A percentile compares a stretch with the other conserved stretches of the same genome.
phyloP scores from a whole-genome alignment of 306 rosid genomes.

The Vigna mungo region DNA sequence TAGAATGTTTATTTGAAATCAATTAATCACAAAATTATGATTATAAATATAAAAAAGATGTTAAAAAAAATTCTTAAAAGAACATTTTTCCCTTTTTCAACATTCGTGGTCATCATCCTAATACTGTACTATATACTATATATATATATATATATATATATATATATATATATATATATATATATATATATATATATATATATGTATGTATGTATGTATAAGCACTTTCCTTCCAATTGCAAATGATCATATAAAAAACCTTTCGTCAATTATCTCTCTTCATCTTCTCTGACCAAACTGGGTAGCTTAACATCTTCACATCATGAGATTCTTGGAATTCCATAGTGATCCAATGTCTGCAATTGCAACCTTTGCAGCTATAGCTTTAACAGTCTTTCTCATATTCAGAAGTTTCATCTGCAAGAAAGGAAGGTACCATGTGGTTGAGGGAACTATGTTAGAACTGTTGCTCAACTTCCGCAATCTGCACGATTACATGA shows the following conservation, averaged over 20 bases:
- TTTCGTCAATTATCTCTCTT: not conserved
- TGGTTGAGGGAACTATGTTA: not conserved
- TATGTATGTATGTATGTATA: too few species aligned
- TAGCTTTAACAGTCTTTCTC: not conserved
- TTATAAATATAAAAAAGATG: too few species aligned
- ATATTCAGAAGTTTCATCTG: not conserved
- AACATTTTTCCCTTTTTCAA: too few species aligned
- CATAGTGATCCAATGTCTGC: not conserved
- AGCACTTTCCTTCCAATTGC: not conserved
- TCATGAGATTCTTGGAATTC: not conserved
- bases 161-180: too few species aligned
- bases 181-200: too few species aligned
- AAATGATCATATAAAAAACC: not conserved
- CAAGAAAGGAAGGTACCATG: not conserved
- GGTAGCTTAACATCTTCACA: not conserved
- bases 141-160: too few species aligned
- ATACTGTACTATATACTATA: too few species aligned
- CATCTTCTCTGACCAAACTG: not conserved
- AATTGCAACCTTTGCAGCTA: not conserved
- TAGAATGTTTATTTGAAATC: too few species aligned
- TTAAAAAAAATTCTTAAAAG: too few species aligned
- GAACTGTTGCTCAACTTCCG: not conserved
- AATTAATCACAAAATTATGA: too few species aligned
- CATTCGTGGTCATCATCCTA: too few species aligned
- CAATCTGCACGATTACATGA: conserved; percentile 47